Evolutionary conservation across 164 flowering plant species (phyloP), one percentile per base, ranked within the genome.

Genomic region (Hamamelis virginiana): DNA sequence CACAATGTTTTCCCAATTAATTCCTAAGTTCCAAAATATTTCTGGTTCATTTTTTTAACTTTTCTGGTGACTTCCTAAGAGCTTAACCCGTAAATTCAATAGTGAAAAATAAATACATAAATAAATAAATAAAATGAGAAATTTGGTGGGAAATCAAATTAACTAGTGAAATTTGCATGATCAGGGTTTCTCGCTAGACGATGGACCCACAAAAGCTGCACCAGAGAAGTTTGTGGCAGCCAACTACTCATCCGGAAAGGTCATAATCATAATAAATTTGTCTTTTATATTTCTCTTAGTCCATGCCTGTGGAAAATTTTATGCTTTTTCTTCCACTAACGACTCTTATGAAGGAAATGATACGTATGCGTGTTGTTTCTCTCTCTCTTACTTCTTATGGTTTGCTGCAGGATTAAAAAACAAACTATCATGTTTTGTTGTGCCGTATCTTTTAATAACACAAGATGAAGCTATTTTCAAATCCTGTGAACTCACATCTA

Each of bases 241-340:
- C 67, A 83, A 89, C 64, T 92, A 92, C 80, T 91, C 99, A 4
- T 81, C 96, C n/a, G 92, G 91, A 66, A 90, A 89, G 97, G 95
- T 91, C 66, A 26, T 68, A 44, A 68, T 10, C 45, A 11, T 28
- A 15, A 25, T 43, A 9, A 61, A 58, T 65, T 75, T 44, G 33
- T 55, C 27, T 71, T 44, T 57, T 57, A 14, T 14, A 65, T 1
- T 43, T 61, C 15, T 60, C 71, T 61, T 65, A 25, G 12, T 62
- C 25, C 19, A n/a, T 66, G 18, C 52, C 58, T 56, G 4, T 62
- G 41, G n/a, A 61, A 45, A 21, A 18, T 58, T 52, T 50, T 51
- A 73, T 69, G 61, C 64, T 10, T 33, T 70, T 64, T 50, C 50
- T 23, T 41, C 25, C 62, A n/a, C 44, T 53, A 62, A 45, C 50